phyloP scores from a whole-genome alignment of 2,329 filamentous ascomycete genomes.

The Biscogniauxia marginata region DNA sequence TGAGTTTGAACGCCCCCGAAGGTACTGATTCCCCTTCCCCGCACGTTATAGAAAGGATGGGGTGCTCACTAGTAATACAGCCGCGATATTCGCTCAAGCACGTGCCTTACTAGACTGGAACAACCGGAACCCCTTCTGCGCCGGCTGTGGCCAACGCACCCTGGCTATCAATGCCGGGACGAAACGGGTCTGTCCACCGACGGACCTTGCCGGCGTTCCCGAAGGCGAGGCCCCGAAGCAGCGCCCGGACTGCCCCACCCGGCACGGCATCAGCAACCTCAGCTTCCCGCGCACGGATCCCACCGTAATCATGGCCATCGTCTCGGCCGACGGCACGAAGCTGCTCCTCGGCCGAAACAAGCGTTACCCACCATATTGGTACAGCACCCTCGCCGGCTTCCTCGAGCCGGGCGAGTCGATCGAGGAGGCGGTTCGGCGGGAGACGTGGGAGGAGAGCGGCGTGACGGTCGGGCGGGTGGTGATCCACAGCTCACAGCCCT shows the following conservation, averaged over 20 bases:
- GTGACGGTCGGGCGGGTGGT: conserved; percentile 75
- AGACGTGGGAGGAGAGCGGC: conserved; percentile 85
- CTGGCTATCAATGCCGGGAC: conserved; percentile 76
- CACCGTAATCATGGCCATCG: conserved; percentile 90
- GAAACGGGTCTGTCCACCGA: conserved; percentile 75
- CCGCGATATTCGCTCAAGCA: conserved; percentile 86
- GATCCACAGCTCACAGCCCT: conserved; percentile 81
- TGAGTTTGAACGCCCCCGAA: conserved; percentile 46
- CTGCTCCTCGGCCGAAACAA: conserved; percentile 83
- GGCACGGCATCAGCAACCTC: conserved; percentile 84
- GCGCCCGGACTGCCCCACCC: conserved; percentile 73
- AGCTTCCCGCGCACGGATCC: conserved; percentile 91
- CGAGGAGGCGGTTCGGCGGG: conserved; percentile 78
- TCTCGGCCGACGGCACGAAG: conserved; percentile 74
- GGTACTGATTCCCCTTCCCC: conserved; percentile 34
- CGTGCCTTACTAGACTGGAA: conserved; percentile 94
- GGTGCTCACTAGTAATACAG: conserved; percentile 43
- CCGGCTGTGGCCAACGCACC: conserved; percentile 80
- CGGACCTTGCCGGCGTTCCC: conserved; percentile 53
- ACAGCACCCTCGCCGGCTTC: conserved; percentile 84
- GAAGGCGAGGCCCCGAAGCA: conserved; percentile 42
- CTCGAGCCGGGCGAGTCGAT: conserved; percentile 82
- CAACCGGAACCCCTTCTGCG: conserved; percentile 86
- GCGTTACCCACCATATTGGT: conserved; percentile 82
- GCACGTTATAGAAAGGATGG: neutral